Base-by-base conservation (phyloP, 1,139 yeast genomes). In the Yamadazyma spencermartinsiae region DNA sequence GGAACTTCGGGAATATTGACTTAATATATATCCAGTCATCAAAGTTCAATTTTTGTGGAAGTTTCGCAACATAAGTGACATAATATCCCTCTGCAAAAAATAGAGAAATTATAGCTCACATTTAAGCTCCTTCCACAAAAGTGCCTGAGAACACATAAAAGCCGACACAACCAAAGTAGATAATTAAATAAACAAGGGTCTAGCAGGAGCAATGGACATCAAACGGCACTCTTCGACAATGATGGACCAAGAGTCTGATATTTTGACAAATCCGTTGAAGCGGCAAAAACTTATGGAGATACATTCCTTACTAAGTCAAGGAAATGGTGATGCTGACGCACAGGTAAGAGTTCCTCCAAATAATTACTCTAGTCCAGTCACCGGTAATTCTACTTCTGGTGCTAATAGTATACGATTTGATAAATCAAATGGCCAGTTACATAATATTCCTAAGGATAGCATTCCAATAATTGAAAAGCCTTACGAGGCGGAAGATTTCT, bases 381-480 rank as follows among this genome's bases (percentile, higher is more conserved):
- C 21, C 9, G 9, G 9, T 19, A 19, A 19, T 19, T 6, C 8
- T 19, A 9, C 9, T 6, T 7, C 9, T 19, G 21, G 8, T 19
- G 21, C 21, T 19, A 6, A 19, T 7, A 6, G n/a, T 24, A 24
- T 9, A 2, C 35, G 28, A 21, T 36, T 35, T 34, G 39, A 43
- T 13, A 20, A 23, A 18, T 31, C 50, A 3, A 10, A 9, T 28
- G 11, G 20, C 5, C 46, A 41, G 28, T 34, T 49, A 13, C 50
- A 50, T 30, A 50, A 47, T 31, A 61, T 68, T 2, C 77, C 77
- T 1, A 49, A 59, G n/a, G 50, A 54, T n/a, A 60, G 65, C 16
- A 42, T 69, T 7, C 76, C 77, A 1, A 56, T 72, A 4, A 46
- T 72, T 10, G 55, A 58, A 16, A 53, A 59, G n/a, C 71, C 72